Evolutionary conservation across 352 stramenopile genomes (phyloP).

Genomic region (Phytophthora sojae): DNA sequence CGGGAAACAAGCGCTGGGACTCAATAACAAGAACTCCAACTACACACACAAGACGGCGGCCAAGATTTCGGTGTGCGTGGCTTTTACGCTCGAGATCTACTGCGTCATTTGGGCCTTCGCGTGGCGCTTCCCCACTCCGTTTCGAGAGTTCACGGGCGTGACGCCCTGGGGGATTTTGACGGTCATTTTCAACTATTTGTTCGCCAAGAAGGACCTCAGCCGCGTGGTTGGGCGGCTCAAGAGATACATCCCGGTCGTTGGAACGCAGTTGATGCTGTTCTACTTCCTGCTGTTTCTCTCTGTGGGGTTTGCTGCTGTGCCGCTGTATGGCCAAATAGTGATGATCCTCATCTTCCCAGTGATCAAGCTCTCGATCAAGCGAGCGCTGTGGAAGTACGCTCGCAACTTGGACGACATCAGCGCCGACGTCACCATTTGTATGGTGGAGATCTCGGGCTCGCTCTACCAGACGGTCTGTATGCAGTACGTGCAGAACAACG

Average conservation of each 20-base stretch:
- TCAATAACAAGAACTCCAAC: slow-evolving; percentile 7
- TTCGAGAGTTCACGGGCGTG: slow-evolving; percentile 17
- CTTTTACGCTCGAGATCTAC: slow-evolving; percentile 13
- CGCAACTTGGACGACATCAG: slow-evolving; percentile 33
- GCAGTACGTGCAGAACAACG: slow-evolving; percentile 24
- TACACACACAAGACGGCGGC: slow-evolving; percentile 21
- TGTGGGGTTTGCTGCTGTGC: slow-evolving; percentile 16
- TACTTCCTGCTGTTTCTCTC: slow-evolving; percentile 27
- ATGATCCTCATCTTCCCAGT: slow-evolving; percentile 27
- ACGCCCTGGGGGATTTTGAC: slow-evolving; percentile 10
- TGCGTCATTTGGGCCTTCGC: slow-evolving; percentile 17
- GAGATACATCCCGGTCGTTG: slow-evolving; percentile 20
- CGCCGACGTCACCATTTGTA: slow-evolving; percentile 34
- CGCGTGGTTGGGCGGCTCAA: neutral
- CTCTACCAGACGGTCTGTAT: slow-evolving; percentile 38
- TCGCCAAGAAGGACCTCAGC: slow-evolving; percentile 15
- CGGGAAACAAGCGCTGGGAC: slow-evolving; percentile 8
- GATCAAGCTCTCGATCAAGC: slow-evolving; percentile 29
- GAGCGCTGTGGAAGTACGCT: slow-evolving; percentile 27
- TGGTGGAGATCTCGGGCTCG: slow-evolving; percentile 35
- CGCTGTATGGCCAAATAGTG: slow-evolving; percentile 9
- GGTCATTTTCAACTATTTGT: slow-evolving; percentile 10
- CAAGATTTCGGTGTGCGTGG: slow-evolving; percentile 8
- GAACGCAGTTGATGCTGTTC: slow-evolving; percentile 22
- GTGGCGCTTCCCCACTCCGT: slow-evolving; percentile 21